Evolutionary conservation across 306 rosid genomes (phyloP).

Genomic region (Trifolium dubium): DNA sequence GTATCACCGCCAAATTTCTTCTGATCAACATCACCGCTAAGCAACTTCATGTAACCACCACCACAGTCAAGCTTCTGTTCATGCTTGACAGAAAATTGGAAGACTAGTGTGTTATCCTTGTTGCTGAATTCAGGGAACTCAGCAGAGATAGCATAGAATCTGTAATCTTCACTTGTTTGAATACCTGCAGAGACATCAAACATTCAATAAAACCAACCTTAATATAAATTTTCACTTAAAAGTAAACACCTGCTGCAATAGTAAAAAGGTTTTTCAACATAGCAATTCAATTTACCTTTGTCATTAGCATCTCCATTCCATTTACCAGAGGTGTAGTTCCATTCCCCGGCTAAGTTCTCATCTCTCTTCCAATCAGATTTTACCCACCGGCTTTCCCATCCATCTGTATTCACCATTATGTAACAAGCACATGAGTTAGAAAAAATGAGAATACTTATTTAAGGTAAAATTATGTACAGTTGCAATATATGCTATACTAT

Average conservation of each 20-base stretch:
- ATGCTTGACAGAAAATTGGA: slow-evolving; percentile 95
- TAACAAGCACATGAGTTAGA: slow-evolving; percentile 34
- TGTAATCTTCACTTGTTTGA: slow-evolving; percentile 95
- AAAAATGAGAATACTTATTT: neutral
- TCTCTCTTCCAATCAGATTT: slow-evolving; percentile 96
- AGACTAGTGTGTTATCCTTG: slow-evolving; percentile 83
- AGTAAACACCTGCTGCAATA: slow-evolving; percentile 2
- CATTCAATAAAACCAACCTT: slow-evolving; percentile 20
- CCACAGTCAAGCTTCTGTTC: slow-evolving; percentile 99
- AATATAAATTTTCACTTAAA: slow-evolving; percentile 9
- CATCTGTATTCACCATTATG: slow-evolving; percentile 57
- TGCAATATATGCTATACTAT: neutral
- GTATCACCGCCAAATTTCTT: slow-evolving; percentile 97
- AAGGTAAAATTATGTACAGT: neutral
- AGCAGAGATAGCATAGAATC: slow-evolving; percentile 96
- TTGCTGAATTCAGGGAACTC: slow-evolving; percentile 96
- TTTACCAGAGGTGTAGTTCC: slow-evolving; percentile 95
- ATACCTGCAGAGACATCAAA: slow-evolving; percentile 65
- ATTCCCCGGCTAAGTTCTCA: slow-evolving; percentile 85
- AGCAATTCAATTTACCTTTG: slow-evolving; percentile 63
- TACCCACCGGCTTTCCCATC: slow-evolving; percentile 95
- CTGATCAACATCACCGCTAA: slow-evolving; percentile 91
- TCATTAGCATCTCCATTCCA: slow-evolving; percentile 88
- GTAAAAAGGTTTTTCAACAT: neutral
- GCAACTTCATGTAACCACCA: slow-evolving; percentile 97